Percentiles rank a stretch among this genome's conserved stretches.
Evolutionary conservation across 1,284 basidiomycete species (phyloP).

Genomic region (Heterobasidion occidentale): DNA sequence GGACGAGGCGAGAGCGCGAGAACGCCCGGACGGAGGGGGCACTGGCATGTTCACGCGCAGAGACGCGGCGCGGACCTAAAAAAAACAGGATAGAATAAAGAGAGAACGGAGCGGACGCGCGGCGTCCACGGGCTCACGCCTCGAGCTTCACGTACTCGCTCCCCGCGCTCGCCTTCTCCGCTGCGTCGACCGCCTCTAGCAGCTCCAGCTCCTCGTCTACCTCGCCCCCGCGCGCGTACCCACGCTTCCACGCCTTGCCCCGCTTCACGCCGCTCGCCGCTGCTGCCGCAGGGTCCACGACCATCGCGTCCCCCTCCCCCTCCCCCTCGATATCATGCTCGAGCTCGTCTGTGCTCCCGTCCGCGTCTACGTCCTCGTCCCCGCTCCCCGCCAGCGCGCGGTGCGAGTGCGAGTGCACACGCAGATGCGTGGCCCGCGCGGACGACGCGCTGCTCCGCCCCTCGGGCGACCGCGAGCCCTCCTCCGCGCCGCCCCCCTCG

Average conservation of each 20-base stretch:
- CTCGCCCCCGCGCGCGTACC: not conserved
- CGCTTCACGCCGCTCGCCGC: slow-evolving; percentile 12
- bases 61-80: too few species aligned
- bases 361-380: not conserved
- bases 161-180: slow-evolving; percentile 14
- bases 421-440: slow-evolving; percentile 6
- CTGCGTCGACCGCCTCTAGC: slow-evolving; percentile 28
- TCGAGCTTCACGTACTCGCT: slow-evolving; percentile 8
- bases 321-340: slow-evolving; percentile 18
- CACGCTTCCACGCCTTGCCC: slow-evolving; percentile 8
- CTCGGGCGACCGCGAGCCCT: slow-evolving; percentile 3
- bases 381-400: not conserved
- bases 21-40: too few species aligned
- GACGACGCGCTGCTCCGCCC: slow-evolving; percentile 6
- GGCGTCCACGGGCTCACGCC: too few species aligned
- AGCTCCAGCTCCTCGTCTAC: slow-evolving; percentile 20
- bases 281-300: too few species aligned
- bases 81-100: too few species aligned
- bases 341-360: slow-evolving; percentile 5
- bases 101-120: too few species aligned
- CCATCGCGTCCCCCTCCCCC: slow-evolving; percentile 11
- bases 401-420: slow-evolving; percentile 1
- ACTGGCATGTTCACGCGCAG: too few species aligned
- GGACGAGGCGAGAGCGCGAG: too few species aligned
- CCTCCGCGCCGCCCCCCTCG: too few species aligned